These are phyloP conservation scores for Trichoderma semiorbis DNA, from an alignment of 2,329 filamentous ascomycete species.

Conservation along the genomic window DNA sequence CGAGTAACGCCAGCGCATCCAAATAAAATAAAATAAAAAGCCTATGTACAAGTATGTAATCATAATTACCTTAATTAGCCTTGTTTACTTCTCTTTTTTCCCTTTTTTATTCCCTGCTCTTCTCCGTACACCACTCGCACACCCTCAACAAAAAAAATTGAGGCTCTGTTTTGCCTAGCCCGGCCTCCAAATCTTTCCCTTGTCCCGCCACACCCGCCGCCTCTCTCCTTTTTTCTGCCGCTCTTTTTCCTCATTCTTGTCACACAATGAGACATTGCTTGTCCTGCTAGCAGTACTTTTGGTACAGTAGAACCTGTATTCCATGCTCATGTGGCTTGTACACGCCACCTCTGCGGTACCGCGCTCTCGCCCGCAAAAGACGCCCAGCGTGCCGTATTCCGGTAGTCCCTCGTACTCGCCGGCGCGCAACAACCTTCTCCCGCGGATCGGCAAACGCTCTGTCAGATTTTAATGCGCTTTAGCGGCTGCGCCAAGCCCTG, in stretches of 20 bases:
- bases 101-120: not conserved
- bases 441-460: not conserved
- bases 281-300: not conserved
- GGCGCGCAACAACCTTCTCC: not conserved
- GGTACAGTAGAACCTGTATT: not conserved
- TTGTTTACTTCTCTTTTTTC: not conserved
- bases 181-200: not conserved
- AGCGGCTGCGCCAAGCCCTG: not conserved
- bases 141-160: not conserved
- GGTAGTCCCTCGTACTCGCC: not conserved
- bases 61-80: not conserved
- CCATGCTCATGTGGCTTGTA: not conserved
- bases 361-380: not conserved
- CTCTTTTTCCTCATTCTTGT: not conserved
- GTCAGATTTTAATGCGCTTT: slow-evolving; percentile 10
- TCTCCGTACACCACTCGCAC: not conserved
- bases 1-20: not conserved
- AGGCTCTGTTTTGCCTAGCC: not conserved
- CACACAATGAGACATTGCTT: not conserved
- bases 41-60: no score
- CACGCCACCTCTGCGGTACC: not conserved
- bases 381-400: not conserved
- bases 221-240: not conserved
- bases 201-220: not conserved
- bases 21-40: not conserved